Conservation (phyloP, 2,329 filamentous ascomycete species). For the Coniochaeta sp. region DNA sequence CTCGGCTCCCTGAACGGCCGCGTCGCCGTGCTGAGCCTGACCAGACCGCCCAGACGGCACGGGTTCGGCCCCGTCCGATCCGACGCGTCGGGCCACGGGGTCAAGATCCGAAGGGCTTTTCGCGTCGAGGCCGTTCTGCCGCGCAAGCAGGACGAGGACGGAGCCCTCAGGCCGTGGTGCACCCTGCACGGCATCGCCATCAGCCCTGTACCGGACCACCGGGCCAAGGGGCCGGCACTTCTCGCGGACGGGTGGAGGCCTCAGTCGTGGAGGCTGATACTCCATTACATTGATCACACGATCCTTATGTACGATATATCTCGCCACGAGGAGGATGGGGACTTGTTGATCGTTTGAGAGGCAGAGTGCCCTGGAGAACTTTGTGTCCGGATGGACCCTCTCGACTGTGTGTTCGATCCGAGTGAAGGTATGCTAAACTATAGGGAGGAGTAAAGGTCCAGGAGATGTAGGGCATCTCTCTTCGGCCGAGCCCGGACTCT, state of each 20-base stretch:
- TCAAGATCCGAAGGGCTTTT: constrained; percentile 32
- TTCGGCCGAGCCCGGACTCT: not conserved
- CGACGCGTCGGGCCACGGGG: constrained; percentile 5
- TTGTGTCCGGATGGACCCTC: not conserved
- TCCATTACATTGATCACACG: constrained; percentile 65
- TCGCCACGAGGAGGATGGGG: constrained; percentile 6
- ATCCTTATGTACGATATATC: constrained; percentile 62
- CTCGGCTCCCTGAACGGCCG: constrained; percentile 60
- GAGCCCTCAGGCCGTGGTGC: constrained; percentile 32
- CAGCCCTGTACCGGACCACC: constrained; percentile 50
- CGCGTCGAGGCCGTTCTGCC: constrained; percentile 48
- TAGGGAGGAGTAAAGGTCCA: not conserved
- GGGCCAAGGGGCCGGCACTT: constrained; percentile 17
- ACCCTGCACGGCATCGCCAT: constrained; percentile 62
- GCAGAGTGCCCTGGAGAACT: not conserved
- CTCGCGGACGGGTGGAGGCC: constrained; percentile 7
- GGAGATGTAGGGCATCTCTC: not conserved
- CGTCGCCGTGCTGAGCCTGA: constrained; percentile 55
- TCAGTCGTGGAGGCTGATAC: constrained; percentile 56
- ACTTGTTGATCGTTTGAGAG: constrained; percentile 14
- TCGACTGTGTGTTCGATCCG: not conserved
- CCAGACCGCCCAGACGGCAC: constrained; percentile 26
- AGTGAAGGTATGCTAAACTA: not conserved
- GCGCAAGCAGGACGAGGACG: constrained; percentile 35
- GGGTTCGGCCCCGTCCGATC: not conserved